Percentiles rank a stretch among this genome's conserved stretches.
phyloP scores from a whole-genome alignment of 805 yeast species.

The Candida orba region DNA sequence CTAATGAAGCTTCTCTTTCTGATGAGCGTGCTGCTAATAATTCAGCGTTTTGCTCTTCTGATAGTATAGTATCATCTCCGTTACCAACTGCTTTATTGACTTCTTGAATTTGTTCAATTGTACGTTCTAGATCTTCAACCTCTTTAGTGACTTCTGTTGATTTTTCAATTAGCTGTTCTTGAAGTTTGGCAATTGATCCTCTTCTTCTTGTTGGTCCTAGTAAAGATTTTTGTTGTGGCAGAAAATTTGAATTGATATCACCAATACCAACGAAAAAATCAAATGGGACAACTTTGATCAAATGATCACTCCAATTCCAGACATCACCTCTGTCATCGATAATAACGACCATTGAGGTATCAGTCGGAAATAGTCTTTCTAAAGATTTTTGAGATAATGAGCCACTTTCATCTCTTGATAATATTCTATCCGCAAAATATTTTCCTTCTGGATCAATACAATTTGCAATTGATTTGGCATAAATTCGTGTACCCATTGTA shows the following conservation, averaged over 20 bases:
- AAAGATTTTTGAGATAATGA: constrained; percentile 83
- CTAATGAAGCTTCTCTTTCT: constrained; percentile 63
- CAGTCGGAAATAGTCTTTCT: constrained; percentile 87
- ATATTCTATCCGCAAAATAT: constrained; percentile 84
- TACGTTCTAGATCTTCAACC: constrained; percentile 23
- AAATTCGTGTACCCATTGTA: constrained; percentile 96
- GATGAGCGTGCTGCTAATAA: constrained; percentile 30
- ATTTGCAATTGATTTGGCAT: constrained; percentile 83
- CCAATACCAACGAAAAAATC: constrained; percentile 97
- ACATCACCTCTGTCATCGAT: constrained; percentile 98
- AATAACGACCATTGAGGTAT: constrained; percentile 91
- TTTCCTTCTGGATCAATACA: constrained; percentile 86
- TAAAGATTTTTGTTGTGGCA: constrained; percentile 66
- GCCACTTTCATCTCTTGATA: constrained; percentile 93
- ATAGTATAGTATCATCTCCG: constrained; percentile 20
- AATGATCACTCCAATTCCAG: constrained; percentile 94
- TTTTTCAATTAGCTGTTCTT: constrained; percentile 33
- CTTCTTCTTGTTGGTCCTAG: constrained; percentile 59
- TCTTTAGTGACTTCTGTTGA: constrained; percentile 24
- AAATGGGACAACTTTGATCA: constrained; percentile 89
- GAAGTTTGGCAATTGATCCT: constrained; percentile 48
- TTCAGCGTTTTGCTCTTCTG: constrained; percentile 29
- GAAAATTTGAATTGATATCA: constrained; percentile 86
- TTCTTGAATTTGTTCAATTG: constrained; percentile 25
- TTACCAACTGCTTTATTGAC: constrained; percentile 20